A percentile compares a stretch with the other conserved stretches of the same genome.
These are phyloP conservation scores for Synura sp. DNA, from an alignment of 352 stramenopile species.

Conservation along the genomic window DNA sequence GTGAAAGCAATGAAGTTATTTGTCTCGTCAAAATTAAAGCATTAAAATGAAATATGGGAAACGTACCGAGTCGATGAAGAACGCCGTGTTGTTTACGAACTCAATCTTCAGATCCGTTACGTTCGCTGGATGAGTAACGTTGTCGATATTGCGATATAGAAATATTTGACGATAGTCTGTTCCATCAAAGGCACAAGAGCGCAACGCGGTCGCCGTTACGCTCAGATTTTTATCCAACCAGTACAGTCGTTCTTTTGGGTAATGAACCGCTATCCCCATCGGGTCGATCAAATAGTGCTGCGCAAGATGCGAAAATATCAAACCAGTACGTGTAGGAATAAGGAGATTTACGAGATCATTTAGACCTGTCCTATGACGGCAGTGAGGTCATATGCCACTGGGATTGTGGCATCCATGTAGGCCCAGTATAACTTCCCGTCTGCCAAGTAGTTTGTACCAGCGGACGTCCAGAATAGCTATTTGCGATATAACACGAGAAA, in stretches of 20 bases:
- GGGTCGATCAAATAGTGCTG: background rate
- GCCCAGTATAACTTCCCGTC: conserved; percentile 13
- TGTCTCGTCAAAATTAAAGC: too few species aligned
- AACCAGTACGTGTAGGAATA: too few species aligned
- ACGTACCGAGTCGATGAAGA: conserved; percentile 1
- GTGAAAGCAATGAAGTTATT: too few species aligned
- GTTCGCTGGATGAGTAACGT: background rate
- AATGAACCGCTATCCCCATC: conserved; percentile 17
- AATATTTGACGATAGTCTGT: background rate
- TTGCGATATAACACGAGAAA: background rate
- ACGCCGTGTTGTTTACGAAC: conserved; percentile 19
- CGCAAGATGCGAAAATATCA: too few species aligned
- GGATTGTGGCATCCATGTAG: background rate
- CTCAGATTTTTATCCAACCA: conserved; percentile 15
- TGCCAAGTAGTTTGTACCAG: background rate
- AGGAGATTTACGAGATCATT: too few species aligned
- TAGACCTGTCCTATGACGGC: background rate
- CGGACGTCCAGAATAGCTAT: conserved; percentile 9
- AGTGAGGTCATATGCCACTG: background rate
- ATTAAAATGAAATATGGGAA: too few species aligned
- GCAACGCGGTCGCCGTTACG: background rate
- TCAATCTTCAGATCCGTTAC: conserved; percentile 26
- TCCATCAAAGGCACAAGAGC: conserved; percentile 1
- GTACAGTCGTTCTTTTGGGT: background rate
- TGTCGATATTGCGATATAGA: background rate